Evolutionary conservation across 805 yeast genomes (phyloP).

Genomic region (Saturnispora saitoi): DNA sequence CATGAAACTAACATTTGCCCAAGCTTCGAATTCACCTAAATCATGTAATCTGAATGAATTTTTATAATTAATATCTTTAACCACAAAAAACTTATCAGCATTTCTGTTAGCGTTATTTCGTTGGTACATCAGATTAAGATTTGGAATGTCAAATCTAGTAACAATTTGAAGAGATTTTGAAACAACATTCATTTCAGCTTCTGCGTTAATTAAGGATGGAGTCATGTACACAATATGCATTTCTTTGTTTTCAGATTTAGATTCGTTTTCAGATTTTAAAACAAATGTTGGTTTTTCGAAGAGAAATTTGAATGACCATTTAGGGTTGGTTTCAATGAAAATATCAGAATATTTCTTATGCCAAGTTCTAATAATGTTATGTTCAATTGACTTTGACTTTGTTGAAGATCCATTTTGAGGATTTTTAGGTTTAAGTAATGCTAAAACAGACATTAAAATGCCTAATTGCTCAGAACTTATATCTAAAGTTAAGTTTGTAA

Average conservation of each 20-base stretch:
- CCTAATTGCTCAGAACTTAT: conserved; percentile 33
- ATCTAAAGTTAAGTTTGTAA: conserved; percentile 39
- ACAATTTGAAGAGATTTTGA: conserved; percentile 7
- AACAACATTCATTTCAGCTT: conserved; percentile 9
- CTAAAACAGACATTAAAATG: conserved; percentile 19
- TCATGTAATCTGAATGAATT: conserved; percentile 18
- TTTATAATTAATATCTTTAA: conserved; percentile 18
- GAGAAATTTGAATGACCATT: conserved; percentile 18
- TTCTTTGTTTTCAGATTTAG: not conserved
- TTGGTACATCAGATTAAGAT: conserved; percentile 16
- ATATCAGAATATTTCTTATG: not conserved
- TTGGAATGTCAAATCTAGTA: conserved; percentile 18
- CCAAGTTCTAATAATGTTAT: not conserved
- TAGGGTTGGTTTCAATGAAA: conserved; percentile 15
- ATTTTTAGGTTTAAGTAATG: not conserved
- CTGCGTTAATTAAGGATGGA: conserved; percentile 20
- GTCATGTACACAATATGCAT: conserved; percentile 17
- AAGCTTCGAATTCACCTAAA: conserved; percentile 15
- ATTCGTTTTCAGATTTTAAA: conserved; percentile 15
- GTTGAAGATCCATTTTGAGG: too few species aligned
- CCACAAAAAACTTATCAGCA: conserved; percentile 2
- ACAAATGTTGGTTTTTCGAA: conserved; percentile 25
- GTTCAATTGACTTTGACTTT: not conserved
- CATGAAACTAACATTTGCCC: conserved; percentile 15
- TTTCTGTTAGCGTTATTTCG: conserved; percentile 9